These are phyloP conservation scores for Zostera marina DNA, from an alignment of 116 monocot species.

Conservation along the genomic window DNA sequence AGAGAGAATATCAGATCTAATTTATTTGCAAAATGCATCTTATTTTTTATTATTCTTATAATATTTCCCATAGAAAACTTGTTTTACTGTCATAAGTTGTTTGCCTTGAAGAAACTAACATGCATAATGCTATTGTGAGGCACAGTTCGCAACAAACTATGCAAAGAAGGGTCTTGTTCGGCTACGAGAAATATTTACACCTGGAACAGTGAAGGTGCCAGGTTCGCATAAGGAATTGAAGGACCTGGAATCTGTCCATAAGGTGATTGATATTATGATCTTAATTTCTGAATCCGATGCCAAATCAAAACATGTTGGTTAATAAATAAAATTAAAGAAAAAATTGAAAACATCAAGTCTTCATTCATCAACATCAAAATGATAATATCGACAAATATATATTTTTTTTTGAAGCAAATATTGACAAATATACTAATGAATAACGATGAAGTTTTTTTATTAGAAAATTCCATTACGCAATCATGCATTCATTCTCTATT, in stretches of 20 bases:
- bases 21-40: no score
- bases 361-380: no score
- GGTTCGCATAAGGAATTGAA: constrained; percentile 52
- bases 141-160: constrained; percentile 83
- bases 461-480: not conserved
- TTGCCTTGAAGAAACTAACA: constrained; percentile 1
- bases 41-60: not conserved
- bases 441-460: not conserved
- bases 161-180: constrained; percentile 72
- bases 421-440: no score
- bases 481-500: no score
- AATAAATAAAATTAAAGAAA: no score
- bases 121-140: not conserved
- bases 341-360: no score
- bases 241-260: constrained; percentile 94
- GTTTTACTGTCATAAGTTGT: not conserved
- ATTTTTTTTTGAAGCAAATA: no score
- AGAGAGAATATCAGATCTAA: no score
- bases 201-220: constrained; percentile 51
- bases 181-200: constrained; percentile 77
- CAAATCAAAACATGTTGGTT: no score
- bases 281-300: no score
- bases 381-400: no score
- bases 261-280: constrained; percentile 23
- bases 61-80: constrained; percentile 3